A percentile compares a stretch with the other conserved stretches of the same genome.
Conservation (phyloP, 176 grass and related monocot genomes). For the Otatea glauca region DNA sequence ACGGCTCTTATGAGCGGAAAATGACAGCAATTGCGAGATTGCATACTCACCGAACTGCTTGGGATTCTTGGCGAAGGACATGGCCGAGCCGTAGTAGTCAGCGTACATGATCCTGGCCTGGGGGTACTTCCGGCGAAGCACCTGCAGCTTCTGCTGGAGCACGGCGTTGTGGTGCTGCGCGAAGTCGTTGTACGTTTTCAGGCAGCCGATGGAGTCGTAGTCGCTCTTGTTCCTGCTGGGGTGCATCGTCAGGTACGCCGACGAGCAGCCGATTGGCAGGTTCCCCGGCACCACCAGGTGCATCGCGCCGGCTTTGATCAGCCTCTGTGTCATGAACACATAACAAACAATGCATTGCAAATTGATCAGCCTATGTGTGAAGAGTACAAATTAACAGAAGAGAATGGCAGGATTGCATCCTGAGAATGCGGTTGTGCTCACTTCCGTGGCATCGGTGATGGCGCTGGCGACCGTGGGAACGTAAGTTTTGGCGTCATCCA, state of each 20-base stretch:
- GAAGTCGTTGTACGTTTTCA: conserved; percentile 74
- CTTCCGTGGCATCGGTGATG: conserved; percentile 65
- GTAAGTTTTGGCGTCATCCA: conserved; percentile 70
- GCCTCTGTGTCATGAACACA: conserved; percentile 43
- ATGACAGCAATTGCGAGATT: background rate
- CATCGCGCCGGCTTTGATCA: conserved; percentile 69
- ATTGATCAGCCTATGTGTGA: background rate
- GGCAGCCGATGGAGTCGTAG: conserved; percentile 69
- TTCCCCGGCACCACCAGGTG: conserved; percentile 88
- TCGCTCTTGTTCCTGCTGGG: conserved; percentile 51
- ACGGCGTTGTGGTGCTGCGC: conserved; percentile 79
- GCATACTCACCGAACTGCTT: conserved; percentile 72
- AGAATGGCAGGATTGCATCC: background rate
- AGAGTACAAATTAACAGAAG: background rate
- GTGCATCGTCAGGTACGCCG: conserved; percentile 78
- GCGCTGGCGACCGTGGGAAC: conserved; percentile 63
- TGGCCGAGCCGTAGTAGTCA: conserved; percentile 85
- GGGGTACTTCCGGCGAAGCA: conserved; percentile 64
- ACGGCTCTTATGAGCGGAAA: background rate
- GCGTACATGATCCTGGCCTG: conserved; percentile 72
- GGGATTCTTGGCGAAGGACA: conserved; percentile 71
- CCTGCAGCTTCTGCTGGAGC: conserved; percentile 59
- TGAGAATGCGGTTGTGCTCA: conserved; percentile 10
- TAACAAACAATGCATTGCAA: background rate
- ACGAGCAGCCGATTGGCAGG: conserved; percentile 85